Evolutionary conservation across 768 basidiomycete species (phyloP), one percentile per base, ranked within the genome.

Genomic region (Hygrocybe coccinea): DNA sequence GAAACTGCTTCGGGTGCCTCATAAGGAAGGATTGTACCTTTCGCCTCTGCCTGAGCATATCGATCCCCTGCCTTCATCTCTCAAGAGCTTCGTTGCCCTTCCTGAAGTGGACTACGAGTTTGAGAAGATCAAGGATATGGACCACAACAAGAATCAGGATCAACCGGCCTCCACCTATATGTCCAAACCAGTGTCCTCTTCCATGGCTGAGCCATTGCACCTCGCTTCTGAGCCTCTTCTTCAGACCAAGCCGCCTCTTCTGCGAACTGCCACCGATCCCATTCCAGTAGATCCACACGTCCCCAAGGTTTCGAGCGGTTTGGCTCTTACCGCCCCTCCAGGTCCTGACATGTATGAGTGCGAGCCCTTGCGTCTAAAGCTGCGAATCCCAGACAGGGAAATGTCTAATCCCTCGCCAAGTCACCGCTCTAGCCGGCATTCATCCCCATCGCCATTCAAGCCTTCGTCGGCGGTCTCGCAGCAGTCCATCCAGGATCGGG

Each of bases 41-140:
- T 76, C 77, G 10, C 77, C 77, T 3, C 61, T 79, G 4, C 74
- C 76, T 4, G 71, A 79, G 58, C 73, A 74, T 54, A 73, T 75
- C 8, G 67, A 64, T 25, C 58, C 52, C 24, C 59, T 71, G 38
- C 67, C 72, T n/a, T 61, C 72, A 3, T 60, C 66, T 50, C 54
- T 67, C 47, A 68, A 70, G 24, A 60, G 62, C 50, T 65, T 72
- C 45, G 54, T 64, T 19, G 61, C 67, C 24, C 68, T 76, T 47
- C 75, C 75, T 11, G 73, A 76, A n/a, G 60, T 72, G 6, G 69
- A 69, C 12, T 67, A 69, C 33, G 70, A 56, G 29, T 37, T 25
- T 44, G 58, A 63, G 24, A 55, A 59, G 48, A 43, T 36, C 34
- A n/a, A 53, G 45, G 47, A 55, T 11, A 43, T 52, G 12, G 57